Evolutionary conservation across 23 red algal genomes (phyloP).

Genomic region (Gracilariopsis chorda): DNA sequence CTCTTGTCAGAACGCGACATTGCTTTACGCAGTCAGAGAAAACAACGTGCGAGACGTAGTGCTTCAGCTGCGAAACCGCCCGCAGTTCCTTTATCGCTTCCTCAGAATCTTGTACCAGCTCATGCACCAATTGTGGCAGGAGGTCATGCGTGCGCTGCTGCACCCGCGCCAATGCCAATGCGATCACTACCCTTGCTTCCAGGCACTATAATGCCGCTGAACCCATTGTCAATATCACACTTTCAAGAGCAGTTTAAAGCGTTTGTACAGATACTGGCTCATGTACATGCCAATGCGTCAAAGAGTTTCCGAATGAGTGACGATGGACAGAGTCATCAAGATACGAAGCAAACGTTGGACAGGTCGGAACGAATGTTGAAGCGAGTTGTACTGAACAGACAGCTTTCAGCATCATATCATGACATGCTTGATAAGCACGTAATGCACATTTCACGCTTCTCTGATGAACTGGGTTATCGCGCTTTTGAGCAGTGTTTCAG

Average conservation of each 20-base stretch:
- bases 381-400: slow-evolving; percentile 12
- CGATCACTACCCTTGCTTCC: background rate
- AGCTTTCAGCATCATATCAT: slow-evolving; percentile 21
- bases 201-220: background rate
- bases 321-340: background rate
- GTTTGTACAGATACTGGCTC: slow-evolving; percentile 37
- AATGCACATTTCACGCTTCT: background rate
- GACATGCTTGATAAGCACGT: slow-evolving; percentile 10
- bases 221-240: background rate
- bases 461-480: background rate
- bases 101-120: background rate
- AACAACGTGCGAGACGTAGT: background rate
- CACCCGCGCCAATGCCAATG: background rate
- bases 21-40: slow-evolving; percentile 9
- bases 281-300: slow-evolving; percentile 22
- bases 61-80: background rate
- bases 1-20: slow-evolving; percentile 3
- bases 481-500: background rate
- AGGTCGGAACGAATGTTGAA: slow-evolving; percentile 5
- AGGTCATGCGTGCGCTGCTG: background rate
- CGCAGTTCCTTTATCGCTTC: background rate
- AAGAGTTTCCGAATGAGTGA: background rate
- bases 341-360: background rate
- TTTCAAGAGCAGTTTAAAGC: slow-evolving; percentile 24
- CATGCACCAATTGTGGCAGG: background rate